Evolutionary conservation across 305 asterid species (phyloP), one percentile per base, ranked within the genome.

Genomic region (Coffea humblotiana): DNA sequence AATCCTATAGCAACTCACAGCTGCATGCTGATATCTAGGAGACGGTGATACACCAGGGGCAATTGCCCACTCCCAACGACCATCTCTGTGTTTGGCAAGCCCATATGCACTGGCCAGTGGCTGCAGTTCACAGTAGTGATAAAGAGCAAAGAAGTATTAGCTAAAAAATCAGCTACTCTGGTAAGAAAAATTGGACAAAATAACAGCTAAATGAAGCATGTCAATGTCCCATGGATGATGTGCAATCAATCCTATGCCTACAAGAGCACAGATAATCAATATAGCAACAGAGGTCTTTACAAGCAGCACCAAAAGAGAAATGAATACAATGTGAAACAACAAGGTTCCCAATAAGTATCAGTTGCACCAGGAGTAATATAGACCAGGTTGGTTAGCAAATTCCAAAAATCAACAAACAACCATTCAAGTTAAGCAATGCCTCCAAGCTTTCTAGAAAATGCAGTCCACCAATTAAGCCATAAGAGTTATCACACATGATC

Each of bases 1-100:
- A 65, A 61, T 13, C 61, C 43, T 23, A 54, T 27, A 80, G 52
- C 51, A 85, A 87, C 97, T 83, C 83, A 96, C 99, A 51, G 98
- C 99, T 66, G 98, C 99, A 86, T 96, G 99, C 87, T 96, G 98
- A 88, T 94, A 96, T 87, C 98, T 92, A 76, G 97, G 80, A 82
- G 97, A 92, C 6, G 99, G 98, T 72, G 99, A 94, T 81, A 96
- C 99, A 76, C 99, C 99, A 77, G 99, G 99, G 79, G 99, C 99
- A 86, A 96, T 96, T 84, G 99, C 99, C 99, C 99, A 96, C 87
- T 96, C 99, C 99, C 99, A 96, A 71, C 99, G 98, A 87, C 99
- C 99, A 91, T 96, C 99, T 87, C 98, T 92, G 84, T 96, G 98
- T 86, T 96, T 96, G 51, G 99, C 99, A 72, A 96, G 98, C 25